These are phyloP conservation scores for Paecilomyces niveus DNA, from an alignment of 2,329 filamentous ascomycete species.

Conservation along the genomic window DNA sequence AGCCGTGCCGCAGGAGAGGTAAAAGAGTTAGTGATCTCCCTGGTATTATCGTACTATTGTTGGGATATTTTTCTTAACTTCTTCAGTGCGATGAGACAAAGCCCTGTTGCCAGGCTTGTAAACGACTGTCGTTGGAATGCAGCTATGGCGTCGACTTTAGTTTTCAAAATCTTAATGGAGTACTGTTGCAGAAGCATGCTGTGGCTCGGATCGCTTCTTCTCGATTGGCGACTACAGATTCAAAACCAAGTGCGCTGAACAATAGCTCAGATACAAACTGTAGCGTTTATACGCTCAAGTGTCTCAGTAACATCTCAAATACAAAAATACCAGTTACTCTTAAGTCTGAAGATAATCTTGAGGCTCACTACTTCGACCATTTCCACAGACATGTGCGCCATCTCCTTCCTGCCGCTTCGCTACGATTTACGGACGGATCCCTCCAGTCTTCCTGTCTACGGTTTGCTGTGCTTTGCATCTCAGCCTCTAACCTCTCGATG, in stretches of 20 bases:
- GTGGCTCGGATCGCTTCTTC: not conserved
- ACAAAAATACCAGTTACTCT: not conserved
- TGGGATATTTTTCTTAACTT: not conserved
- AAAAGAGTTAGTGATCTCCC: conserved; percentile 4
- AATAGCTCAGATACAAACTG: not conserved
- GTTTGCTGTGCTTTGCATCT: not conserved
- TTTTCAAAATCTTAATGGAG: conserved; percentile 3
- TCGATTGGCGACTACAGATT: not conserved
- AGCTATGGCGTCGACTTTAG: conserved; percentile 7
- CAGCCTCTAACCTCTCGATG: not conserved
- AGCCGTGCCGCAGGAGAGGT: conserved; percentile 8
- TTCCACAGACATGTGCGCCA: conserved; percentile 6
- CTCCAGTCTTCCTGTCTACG: not conserved
- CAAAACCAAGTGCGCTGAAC: not conserved
- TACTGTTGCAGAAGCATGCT: not conserved
- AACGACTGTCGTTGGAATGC: conserved; percentile 8
- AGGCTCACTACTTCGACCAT: conserved; percentile 3
- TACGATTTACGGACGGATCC: not conserved
- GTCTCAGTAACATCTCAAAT: not conserved
- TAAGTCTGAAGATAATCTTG: not conserved
- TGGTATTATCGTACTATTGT: not conserved
- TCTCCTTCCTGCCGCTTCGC: conserved; percentile 3
- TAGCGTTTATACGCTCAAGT: not conserved
- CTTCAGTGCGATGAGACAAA: conserved; percentile 10
- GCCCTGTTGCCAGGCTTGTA: conserved; percentile 7